Base-by-base conservation (phyloP, 1,284 basidiomycete species). In the Entoloma clypeatum region DNA sequence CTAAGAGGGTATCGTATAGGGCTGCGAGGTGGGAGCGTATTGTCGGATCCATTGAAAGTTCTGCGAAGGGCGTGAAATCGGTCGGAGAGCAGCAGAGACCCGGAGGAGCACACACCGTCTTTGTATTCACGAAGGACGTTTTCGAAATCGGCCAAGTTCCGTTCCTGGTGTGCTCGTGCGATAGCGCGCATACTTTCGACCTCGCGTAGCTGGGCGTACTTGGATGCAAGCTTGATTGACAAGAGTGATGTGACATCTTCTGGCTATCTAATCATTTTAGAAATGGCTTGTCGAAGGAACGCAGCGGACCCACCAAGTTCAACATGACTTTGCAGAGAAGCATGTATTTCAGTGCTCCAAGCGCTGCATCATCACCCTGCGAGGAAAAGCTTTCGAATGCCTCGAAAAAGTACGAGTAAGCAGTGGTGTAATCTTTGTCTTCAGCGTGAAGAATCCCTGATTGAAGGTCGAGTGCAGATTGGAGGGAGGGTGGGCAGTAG, bases 271-370 rank as follows among this genome's bases (percentile, higher is more conserved):
- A 26, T 31, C 7, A 24, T 13, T 36, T 44, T 22, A 23, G 21
- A n/a, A 10, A 39, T 29, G 22, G 4, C 22, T 28, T 8, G 2
- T 34, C 16, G 18, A 17, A 23, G 18, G 23, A 28, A 14, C 17
- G 39, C 18, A n/a, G 33, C 10, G 23, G 10, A 55, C 85, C 50
- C 47, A 93, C 92, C 55, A 94, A 63, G 57, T 93, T 93, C 55
- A 98, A 74, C 95, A 99, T 99, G 59, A 98, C 86, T 64, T 98
- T 98, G 68, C 95, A 98, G 34, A 98, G 68, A 9, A 98, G 73
- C 93, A 98, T 96, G 66, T 98, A 98, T 66, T 98, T 98, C 51
- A 99, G 72, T 7, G 92, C 92, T 3, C 78, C 77, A n/a, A 95
- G 71, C 1, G 93, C 69, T 11, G 63, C 61, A 2, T 87, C 81